phyloP scores from a whole-genome alignment of 306 rosid species.

The Arachis stenosperma region DNA sequence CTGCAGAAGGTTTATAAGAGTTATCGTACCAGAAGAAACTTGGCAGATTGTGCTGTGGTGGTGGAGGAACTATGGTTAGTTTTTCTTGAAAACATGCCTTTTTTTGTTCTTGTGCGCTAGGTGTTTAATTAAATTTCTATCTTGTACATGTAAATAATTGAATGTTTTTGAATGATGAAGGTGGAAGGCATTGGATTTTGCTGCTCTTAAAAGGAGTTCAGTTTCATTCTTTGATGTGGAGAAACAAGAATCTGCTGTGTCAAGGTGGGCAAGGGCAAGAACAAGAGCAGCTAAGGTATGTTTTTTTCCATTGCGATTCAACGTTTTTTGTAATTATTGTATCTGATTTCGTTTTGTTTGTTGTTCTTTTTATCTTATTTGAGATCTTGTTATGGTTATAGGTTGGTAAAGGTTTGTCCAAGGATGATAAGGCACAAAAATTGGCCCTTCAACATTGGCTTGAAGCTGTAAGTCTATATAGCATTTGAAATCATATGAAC shows the following conservation, averaged over 20 bases:
- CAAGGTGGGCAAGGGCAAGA: constrained; percentile 93
- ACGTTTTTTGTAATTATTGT: constrained; percentile 21
- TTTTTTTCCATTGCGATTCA: constrained; percentile 4
- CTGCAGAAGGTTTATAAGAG: constrained; percentile 91
- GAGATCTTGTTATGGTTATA: constrained; percentile 25
- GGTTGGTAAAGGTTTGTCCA: constrained; percentile 99
- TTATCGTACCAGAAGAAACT: constrained; percentile 85
- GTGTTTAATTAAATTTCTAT: neutral
- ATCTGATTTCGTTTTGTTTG: neutral
- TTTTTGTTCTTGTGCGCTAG: neutral
- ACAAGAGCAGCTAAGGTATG: constrained; percentile 90
- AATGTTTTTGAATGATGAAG: constrained; percentile 44
- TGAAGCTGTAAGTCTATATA: constrained; percentile 77
- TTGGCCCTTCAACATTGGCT: constrained; percentile 97
- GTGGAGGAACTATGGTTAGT: constrained; percentile 92
- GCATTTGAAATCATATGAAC: constrained; percentile 9
- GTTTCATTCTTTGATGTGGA: constrained; percentile 71
- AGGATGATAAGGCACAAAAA: constrained; percentile 93
- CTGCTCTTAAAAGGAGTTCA: constrained; percentile 72
- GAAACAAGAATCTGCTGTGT: constrained; percentile 78
- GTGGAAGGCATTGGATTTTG: constrained; percentile 92
- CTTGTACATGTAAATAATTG: constrained; percentile 15
- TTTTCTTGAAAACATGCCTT: neutral
- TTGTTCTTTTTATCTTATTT: constrained; percentile 6
- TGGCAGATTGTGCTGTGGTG: constrained; percentile 97